These are phyloP conservation scores for Lactarius psammicola DNA, from an alignment of 768 basidiomycete genomes.

Conservation along the genomic window DNA sequence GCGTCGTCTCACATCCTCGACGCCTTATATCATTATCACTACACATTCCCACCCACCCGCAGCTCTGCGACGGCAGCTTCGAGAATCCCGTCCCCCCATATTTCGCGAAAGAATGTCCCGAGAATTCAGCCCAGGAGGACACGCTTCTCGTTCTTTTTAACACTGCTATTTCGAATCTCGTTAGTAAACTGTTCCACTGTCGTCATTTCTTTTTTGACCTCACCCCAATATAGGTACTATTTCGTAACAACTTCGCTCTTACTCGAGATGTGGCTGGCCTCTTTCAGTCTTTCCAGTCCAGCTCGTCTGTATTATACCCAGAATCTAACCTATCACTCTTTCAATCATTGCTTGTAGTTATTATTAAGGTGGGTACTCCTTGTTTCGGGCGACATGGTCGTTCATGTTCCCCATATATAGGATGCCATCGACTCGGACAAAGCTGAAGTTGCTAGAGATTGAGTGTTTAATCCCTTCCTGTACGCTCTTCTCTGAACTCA, in stretches of 20 bases:
- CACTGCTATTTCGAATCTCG: conserved; percentile 44
- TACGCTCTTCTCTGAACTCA: background rate
- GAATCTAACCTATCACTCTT: conserved; percentile 56
- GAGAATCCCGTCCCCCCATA: no score
- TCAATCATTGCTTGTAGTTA: conserved; percentile 55
- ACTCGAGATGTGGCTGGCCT: conserved; percentile 57
- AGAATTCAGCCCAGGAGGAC: conserved; percentile 56
- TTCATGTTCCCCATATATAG: conserved; percentile 33
- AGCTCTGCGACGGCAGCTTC: no score
- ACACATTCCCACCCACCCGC: no score
- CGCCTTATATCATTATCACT: no score
- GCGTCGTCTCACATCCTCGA: no score
- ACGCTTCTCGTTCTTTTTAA: background rate
- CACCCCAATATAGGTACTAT: conserved; percentile 46
- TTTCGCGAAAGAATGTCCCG: conserved; percentile 40
- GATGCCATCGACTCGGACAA: conserved; percentile 63
- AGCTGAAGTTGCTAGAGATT: conserved; percentile 57
- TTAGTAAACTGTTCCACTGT: conserved; percentile 24
- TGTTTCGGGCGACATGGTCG: background rate
- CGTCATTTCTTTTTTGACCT: background rate
- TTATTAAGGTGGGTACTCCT: conserved; percentile 50
- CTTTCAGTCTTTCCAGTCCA: conserved; percentile 60
- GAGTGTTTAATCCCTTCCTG: conserved; percentile 25
- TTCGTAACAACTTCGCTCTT: conserved; percentile 62
- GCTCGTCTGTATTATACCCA: conserved; percentile 55